Evolutionary conservation across 352 stramenopile genomes (phyloP), one percentile per base, ranked within the genome.

Genomic region (Elongisporangium prolatum): DNA sequence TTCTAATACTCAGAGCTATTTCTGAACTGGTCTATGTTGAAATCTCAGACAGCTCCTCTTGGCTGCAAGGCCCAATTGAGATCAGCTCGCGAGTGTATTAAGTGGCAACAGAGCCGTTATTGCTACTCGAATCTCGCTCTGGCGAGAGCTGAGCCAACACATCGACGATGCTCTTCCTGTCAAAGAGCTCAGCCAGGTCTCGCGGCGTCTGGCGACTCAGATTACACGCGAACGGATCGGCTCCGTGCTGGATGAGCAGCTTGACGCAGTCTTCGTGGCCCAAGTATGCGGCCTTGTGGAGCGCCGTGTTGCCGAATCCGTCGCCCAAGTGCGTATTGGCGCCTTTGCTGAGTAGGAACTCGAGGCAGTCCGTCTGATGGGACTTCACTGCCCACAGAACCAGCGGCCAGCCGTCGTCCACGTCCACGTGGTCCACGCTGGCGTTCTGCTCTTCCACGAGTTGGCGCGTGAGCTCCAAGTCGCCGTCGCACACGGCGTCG

Each of bases 201-300:
- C 54, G 8, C 0, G 73, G 63, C 18, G 70, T 75, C 50, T 82
- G 73, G 21, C 67, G 56, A 50, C 61, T 77, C 18, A 68, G 52
- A 37, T 80, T 79, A 0, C 54, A 55, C 20, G 52, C 52, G 6
- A 50, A 53, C 9, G 61, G 11, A 3, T 60, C 57, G 4, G 73
- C 73, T 3, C 73, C 73, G 38, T 75, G 54, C 25, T 57, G 37
- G 7, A 82, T 20, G 3, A 82, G 65, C 0, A 77, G 52, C 14
- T 47, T 44, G 7, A 71, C 60, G 21, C 68, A 77, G 37, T 79
- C 65, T 2, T 51, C 56, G 52, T 75, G 56, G 11, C 69, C 68
- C 38, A 82, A 64, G 40, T 82, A 82, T 9, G 73, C 70, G 5
- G 70, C 70, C 50, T 79, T 82, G 60, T 82, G 73, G 0, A 82